A percentile compares a stretch with the other conserved stretches of the same genome.
phyloP scores from a whole-genome alignment of 2,329 filamentous ascomycete species.

The Kalmusia sp. region DNA sequence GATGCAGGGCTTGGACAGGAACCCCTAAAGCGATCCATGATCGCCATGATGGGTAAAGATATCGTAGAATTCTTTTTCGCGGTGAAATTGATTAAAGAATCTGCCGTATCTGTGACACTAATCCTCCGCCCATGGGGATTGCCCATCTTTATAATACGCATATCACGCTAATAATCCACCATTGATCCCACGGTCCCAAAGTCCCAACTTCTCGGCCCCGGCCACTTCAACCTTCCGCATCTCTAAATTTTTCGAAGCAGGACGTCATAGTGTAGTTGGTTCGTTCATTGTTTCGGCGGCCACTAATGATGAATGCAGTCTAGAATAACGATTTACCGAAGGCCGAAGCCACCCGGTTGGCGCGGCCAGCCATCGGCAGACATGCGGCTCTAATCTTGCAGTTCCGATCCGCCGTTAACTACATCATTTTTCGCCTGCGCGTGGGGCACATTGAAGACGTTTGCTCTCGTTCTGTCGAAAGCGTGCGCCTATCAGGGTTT shows the following conservation, averaged over 20 bases:
- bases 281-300: not conserved
- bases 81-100: too few relatives aligned
- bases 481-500: not conserved
- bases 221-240: not conserved
- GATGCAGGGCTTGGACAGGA: constrained; percentile 26
- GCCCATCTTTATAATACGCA: not conserved
- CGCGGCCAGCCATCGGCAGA: not conserved
- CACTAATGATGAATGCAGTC: not conserved
- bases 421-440: constrained; percentile 2
- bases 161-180: constrained; percentile 1
- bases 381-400: constrained; percentile 4
- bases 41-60: constrained; percentile 23
- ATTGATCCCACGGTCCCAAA: not conserved
- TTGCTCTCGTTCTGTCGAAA: not conserved
- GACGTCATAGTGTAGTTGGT: constrained; percentile 1
- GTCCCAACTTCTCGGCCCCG: not conserved
- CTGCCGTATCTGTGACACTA: not conserved
- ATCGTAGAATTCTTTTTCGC: not conserved
- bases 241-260: not conserved
- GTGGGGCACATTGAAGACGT: not conserved
- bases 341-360: not conserved
- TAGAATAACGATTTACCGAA: not conserved
- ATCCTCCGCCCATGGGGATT: not conserved
- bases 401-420: not conserved
- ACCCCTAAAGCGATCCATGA: constrained; percentile 27